Evolutionary conservation across 2,329 filamentous ascomycete species (phyloP).

Genomic region (Immersiporthe knoxdaviesiana): DNA sequence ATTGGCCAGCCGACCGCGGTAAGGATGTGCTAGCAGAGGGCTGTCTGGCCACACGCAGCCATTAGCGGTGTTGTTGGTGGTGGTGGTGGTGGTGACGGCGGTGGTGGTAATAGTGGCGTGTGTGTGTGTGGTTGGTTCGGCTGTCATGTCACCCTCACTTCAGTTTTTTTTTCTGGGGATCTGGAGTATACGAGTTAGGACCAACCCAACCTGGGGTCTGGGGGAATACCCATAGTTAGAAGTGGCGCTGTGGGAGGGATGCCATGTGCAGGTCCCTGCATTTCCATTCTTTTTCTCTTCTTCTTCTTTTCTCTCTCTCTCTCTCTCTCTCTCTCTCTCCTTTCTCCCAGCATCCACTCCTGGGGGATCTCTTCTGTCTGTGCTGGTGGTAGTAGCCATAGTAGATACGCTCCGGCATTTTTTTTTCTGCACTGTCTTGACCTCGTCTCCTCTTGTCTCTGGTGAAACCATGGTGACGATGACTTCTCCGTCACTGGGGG

Average conservation of each 20-base stretch:
- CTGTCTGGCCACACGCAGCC: background rate
- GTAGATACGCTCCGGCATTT: background rate
- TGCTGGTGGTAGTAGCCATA: background rate
- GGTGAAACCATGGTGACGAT: background rate
- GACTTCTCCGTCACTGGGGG: background rate
- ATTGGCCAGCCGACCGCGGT: background rate
- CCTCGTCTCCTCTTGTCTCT: background rate
- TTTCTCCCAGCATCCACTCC: background rate
- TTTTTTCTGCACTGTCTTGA: background rate
- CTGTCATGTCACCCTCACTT: background rate
- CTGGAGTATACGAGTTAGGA: background rate
- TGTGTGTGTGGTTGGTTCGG: background rate
- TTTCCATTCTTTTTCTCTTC: background rate
- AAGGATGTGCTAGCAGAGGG: background rate
- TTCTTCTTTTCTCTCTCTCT: background rate
- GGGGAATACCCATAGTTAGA: background rate
- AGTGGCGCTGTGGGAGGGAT: conserved; percentile 1
- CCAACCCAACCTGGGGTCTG: background rate
- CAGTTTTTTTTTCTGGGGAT: background rate
- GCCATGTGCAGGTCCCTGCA: background rate
- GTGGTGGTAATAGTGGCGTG: background rate
- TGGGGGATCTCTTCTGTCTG: background rate
- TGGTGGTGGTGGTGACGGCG: no score
- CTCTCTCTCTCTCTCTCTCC: background rate
- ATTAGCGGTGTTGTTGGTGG: background rate